These are phyloP conservation scores for Biscogniauxia marginata DNA, from an alignment of 2,329 filamentous ascomycete species.

Conservation along the genomic window DNA sequence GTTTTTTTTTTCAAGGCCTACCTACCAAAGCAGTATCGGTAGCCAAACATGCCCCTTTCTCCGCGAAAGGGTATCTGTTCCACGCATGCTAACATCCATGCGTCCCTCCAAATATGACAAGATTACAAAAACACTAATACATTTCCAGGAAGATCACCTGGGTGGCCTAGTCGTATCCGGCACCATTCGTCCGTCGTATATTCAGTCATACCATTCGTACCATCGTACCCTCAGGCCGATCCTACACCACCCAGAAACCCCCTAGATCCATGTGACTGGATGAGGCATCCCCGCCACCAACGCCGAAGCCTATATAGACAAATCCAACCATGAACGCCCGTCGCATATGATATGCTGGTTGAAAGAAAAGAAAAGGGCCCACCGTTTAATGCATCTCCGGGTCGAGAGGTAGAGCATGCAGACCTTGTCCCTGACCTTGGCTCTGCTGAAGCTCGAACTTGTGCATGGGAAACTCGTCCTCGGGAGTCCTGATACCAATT, in stretches of 20 bases:
- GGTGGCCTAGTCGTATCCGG: constrained; percentile 6
- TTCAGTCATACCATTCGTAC: constrained; percentile 26
- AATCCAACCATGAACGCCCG: constrained; percentile 5
- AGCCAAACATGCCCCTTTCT: background rate
- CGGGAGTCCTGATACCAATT: constrained; percentile 68
- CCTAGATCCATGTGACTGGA: constrained; percentile 5
- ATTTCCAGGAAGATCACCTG: constrained; percentile 8
- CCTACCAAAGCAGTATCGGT: background rate
- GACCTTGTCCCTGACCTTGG: constrained; percentile 35
- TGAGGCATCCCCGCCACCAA: constrained; percentile 10
- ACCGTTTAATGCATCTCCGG: constrained; percentile 5
- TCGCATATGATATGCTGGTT: constrained; percentile 1
- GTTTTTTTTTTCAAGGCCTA: background rate
- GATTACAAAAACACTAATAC: constrained; percentile 14
- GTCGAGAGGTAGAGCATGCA: constrained; percentile 28
- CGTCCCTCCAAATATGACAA: background rate
- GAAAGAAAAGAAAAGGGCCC: background rate
- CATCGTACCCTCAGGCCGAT: constrained; percentile 13
- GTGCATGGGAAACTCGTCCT: constrained; percentile 62
- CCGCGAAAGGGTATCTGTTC: background rate
- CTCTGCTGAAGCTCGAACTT: constrained; percentile 51
- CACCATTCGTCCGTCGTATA: constrained; percentile 20
- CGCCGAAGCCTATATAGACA: constrained; percentile 17
- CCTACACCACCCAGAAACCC: background rate
- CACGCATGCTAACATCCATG: background rate